A percentile compares a stretch with the other conserved stretches of the same genome.
phyloP scores from a whole-genome alignment of 2,329 filamentous ascomycete species.

The Xylariaceae sp. region DNA sequence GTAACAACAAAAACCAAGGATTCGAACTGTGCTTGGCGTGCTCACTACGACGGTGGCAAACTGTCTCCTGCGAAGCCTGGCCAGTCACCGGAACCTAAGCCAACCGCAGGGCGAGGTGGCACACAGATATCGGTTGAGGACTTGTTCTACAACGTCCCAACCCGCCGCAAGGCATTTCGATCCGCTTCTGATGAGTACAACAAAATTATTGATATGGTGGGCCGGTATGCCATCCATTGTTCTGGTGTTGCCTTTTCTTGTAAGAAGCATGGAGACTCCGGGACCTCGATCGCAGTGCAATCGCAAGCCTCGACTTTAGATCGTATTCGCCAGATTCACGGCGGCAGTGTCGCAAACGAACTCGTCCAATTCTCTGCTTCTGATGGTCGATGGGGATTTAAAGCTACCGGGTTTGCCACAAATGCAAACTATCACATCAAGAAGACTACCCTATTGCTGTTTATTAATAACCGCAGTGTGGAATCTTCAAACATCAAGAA shows the following conservation, averaged over 20 bases:
- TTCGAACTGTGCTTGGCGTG: conserved; percentile 88
- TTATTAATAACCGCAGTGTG: conserved; percentile 95
- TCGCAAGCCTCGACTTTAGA: conserved; percentile 75
- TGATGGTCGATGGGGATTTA: conserved; percentile 84
- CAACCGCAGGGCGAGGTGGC: conserved; percentile 83
- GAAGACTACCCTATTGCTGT: conserved; percentile 83
- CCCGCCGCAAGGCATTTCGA: conserved; percentile 84
- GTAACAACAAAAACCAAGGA: conserved; percentile 93
- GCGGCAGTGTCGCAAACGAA: conserved; percentile 83
- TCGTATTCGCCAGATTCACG: conserved; percentile 89
- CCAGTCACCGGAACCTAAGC: conserved; percentile 83
- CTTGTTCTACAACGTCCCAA: conserved; percentile 95
- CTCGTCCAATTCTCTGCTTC: conserved; percentile 75
- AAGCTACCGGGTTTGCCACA: conserved; percentile 78
- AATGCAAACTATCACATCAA: conserved; percentile 97
- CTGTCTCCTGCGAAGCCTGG: conserved; percentile 85
- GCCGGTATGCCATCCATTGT: conserved; percentile 92
- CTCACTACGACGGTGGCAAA: conserved; percentile 83
- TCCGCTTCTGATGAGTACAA: conserved; percentile 94
- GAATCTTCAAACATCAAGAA: conserved; percentile 89
- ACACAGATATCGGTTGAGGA: conserved; percentile 98
- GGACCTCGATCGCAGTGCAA: conserved; percentile 80
- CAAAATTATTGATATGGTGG: conserved; percentile 95
- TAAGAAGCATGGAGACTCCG: conserved; percentile 92
- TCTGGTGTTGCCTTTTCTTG: conserved; percentile 91